Evolutionary conservation across 371 early-diverging fungal genomes (phyloP), one percentile per base, ranked within the genome.

Genomic region (Nosema muscidifuracis): DNA sequence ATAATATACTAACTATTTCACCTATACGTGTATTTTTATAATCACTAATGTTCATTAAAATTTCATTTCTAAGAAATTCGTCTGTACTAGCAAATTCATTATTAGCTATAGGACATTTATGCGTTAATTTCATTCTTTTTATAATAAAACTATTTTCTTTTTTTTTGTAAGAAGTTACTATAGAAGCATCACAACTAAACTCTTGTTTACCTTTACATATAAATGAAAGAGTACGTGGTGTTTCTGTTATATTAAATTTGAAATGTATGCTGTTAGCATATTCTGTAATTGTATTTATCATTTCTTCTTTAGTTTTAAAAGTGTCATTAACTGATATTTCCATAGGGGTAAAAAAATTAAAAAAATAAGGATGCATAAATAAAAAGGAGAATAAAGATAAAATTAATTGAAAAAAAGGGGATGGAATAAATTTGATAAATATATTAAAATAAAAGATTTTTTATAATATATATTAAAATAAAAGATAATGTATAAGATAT

Each of bases 301-400:
- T 65, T 62, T 82, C 82, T 44, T 80, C 68, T 67, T 77, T 80
- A 24, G 78, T 74, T 42, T 64, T 71, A 57, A 78, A 80, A 22
- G 56, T 73, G 71, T 80, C 79, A 66, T 73, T 77, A 30, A 77
- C 68, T 53, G 72, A 64, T 18, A 80, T 67, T 30, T 60, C 33
- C 60, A 60, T 60, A 20, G 33, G 60, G 31, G 38, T 12, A 47
- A 47, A 47, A 12, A 47, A 47, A 47, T 47, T 10, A 47, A 6
- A 12, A 47, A 47, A 38, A 38, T 7, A 38, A 38, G 4, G 6
- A 47, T 12, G 18, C 13, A 47, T n/a, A 47, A n/a, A 47, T 47
- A 4, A 47, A 12, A 13, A 47, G 6, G n/a, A 20, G n/a, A 47
- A 12, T n/a, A 47, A n/a, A 47, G 20, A n/a, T 12, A n/a, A n/a